A percentile compares a stretch with the other conserved stretches of the same genome.
phyloP scores from a whole-genome alignment of 495 filamentous ascomycete species.

The Podospora didyma region DNA sequence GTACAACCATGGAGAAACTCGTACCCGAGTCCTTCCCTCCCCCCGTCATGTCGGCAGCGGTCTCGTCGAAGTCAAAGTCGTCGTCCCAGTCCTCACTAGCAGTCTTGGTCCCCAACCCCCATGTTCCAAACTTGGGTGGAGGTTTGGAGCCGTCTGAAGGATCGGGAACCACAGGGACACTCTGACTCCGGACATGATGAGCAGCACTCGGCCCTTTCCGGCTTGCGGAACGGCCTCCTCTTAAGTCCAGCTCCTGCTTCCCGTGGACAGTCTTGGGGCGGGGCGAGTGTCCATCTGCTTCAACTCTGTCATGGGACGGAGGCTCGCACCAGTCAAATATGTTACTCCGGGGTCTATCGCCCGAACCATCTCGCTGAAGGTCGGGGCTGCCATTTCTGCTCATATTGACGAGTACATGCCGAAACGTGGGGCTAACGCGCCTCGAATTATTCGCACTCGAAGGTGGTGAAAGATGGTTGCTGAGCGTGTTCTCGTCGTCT shows the following conservation, averaged over 20 bases:
- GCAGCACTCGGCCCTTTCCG: slow-evolving; percentile 72
- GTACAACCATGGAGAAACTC: slow-evolving; percentile 65
- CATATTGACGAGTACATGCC: slow-evolving; percentile 38
- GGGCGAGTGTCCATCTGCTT: slow-evolving; percentile 51
- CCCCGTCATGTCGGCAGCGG: slow-evolving; percentile 29
- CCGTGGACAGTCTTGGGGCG: slow-evolving; percentile 88
- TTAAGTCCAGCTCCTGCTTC: slow-evolving; percentile 69
- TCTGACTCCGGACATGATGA: slow-evolving; percentile 90
- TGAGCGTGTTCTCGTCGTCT: slow-evolving; percentile 49
- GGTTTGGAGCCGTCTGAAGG: slow-evolving; percentile 48
- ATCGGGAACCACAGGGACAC: slow-evolving; percentile 83
- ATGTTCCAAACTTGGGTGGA: slow-evolving; percentile 81
- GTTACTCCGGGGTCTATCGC: slow-evolving; percentile 52
- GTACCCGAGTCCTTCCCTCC: slow-evolving; percentile 42
- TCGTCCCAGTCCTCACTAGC: slow-evolving; percentile 83
- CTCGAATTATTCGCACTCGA: slow-evolving; percentile 46
- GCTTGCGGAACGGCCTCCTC: slow-evolving; percentile 69
- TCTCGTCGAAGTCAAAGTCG: slow-evolving; percentile 73
- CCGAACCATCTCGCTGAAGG: slow-evolving; percentile 27
- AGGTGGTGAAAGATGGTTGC: slow-evolving; percentile 52
- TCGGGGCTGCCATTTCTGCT: slow-evolving; percentile 36
- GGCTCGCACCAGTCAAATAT: slow-evolving; percentile 90
- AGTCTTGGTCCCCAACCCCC: slow-evolving; percentile 79
- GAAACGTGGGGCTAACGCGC: slow-evolving; percentile 41
- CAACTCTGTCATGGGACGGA: slow-evolving; percentile 49